These are phyloP conservation scores for Populus tomentosa DNA, from an alignment of 441 rosid species.

Conservation along the genomic window DNA sequence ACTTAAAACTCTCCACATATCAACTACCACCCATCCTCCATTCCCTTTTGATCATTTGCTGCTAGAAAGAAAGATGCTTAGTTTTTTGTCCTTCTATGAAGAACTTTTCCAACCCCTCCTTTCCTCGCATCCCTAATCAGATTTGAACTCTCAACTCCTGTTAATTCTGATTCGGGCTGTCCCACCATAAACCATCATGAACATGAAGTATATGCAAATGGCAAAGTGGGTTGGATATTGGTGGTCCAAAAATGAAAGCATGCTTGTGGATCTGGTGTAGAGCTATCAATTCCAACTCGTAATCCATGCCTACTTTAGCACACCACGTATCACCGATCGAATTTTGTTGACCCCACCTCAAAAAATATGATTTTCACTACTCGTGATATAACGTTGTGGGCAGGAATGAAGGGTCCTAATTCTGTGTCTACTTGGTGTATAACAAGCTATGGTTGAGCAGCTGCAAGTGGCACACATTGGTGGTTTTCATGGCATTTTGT, in stretches of 20 bases:
- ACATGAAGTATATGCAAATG: not conserved
- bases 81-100: conserved; percentile 10
- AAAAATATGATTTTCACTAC: conserved; percentile 1
- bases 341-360: conserved; percentile 17
- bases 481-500: not conserved
- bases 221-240: not conserved
- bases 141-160: not conserved
- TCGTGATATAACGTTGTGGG: not conserved
- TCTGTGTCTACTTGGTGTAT: not conserved
- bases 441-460: not conserved
- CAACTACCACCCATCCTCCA: not conserved
- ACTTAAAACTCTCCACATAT: not conserved
- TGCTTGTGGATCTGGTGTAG: conserved; percentile 3
- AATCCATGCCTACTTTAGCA: conserved; percentile 1
- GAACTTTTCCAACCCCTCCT: not conserved
- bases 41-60: not conserved
- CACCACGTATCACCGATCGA: conserved; percentile 2
- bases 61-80: conserved; percentile 12
- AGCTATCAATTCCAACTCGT: conserved; percentile 1
- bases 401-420: not conserved
- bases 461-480: not conserved
- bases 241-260: conserved; percentile 17
- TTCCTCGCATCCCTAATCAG: not conserved
- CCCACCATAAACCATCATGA: conserved; percentile 9
- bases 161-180: not conserved